Base-by-base conservation (phyloP, 2,329 filamentous ascomycete species). In the Botrytis byssoidea region DNA sequence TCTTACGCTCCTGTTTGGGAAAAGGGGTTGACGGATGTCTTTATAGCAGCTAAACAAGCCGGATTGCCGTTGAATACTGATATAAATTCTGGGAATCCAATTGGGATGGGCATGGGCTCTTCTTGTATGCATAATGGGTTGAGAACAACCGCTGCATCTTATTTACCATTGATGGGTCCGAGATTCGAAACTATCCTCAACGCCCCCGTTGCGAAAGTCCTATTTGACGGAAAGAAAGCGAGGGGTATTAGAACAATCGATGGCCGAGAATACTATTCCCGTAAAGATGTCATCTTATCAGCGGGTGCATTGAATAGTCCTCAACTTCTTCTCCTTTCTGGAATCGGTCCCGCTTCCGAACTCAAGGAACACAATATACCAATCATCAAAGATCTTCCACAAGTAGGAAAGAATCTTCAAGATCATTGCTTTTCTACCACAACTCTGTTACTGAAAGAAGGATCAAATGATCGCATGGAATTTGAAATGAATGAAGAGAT, bases 361-460 rank as follows among this genome's bases (percentile, higher is more conserved):
- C 81, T 86, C 4, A 46, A 79, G 40, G 79, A 79, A 63, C 78
- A 86, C 77, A 80, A 82, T 48, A 90, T 91, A 74, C 81, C 83
- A 3, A 82, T 90, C 4, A 76, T 90, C 46, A 88, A 74, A 4
- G 85, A 92, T 77, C 83, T 90, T 1, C 89, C 89, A 0, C 89
- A 92, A 18, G 89, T 92, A n/a, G 90, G 90, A 59, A 84, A 83
- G 63, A 91, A 91, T 80, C 82, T 91, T 1, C 84, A 87, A 86
- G 76, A 85, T 86, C 70, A 86, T 64, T 69, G 72, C 48, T 78
- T 78, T 63, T 73, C 75, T n/a, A 77, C 74, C 16, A 76, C 85
- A 0, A 82, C 82, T 4, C 83, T 85, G 72, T 81, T 81, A 5
- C 83, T 82, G 3, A 71, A 71, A 25, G 59, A 71, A 55, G 70